Evolutionary conservation across 345 rosid genomes (phyloP), one percentile per base, ranked within the genome.

Genomic region (Pugionium cornutum): DNA sequence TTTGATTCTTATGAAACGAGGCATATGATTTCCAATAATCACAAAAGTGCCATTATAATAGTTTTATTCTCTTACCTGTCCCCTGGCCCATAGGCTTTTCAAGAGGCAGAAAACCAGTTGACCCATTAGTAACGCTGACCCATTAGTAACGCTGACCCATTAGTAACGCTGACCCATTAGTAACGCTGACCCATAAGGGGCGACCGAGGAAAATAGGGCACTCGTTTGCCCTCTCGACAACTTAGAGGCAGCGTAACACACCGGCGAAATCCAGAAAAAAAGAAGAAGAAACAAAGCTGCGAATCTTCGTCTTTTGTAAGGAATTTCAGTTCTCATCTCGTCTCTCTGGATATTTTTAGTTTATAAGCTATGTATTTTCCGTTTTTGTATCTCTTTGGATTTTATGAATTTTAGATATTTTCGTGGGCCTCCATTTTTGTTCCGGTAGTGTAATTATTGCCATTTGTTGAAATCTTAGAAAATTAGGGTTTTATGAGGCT

Each of bases 41-140:
- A 53, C 73, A 7, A 46, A 33, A 73, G 0, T 73, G 27, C 67
- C 77, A 73, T 66, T 71, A 0, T 29, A 1, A 32, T 68, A 29
- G 44, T 69, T 69, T 40, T 36, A 29, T 26, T 25, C 9, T 9
- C 1, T 2, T 4, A 35, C 54, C 26, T 49, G 8, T 7, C 9
- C 1, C 18, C 1, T 73, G 58, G 73, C 68, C 77, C 77, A 66
- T 73, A 73, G 77, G 77, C 77, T 59, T 73, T 64, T 54, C 56
- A 66, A 73, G 36, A 4, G 71, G 3, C 62, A 18, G 28, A 51
- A 1, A 36, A 45, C 62, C 35, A 50, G 54, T 73, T 73, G 76
- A 73, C 72, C 50, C 62, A 65, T 51, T 9, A 36, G 11, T 54
- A 64, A 56, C 18, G 18, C 18, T 18, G 18, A 18, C 18, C 18